Percentiles rank a stretch among this genome's conserved stretches.
Conservation (phyloP, 306 rosid genomes). For the Fagus sylvatica region DNA sequence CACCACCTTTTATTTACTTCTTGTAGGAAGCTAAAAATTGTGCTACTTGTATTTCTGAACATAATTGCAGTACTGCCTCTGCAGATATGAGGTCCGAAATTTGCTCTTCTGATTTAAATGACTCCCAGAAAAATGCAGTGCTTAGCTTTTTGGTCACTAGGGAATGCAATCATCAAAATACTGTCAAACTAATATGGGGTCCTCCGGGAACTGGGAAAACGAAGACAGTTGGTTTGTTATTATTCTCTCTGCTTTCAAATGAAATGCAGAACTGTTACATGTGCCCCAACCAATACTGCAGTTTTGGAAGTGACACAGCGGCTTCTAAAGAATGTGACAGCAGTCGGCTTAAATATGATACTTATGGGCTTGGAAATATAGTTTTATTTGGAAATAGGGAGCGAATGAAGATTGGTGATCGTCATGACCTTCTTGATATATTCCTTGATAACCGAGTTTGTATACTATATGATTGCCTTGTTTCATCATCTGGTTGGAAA, state of each 20-base stretch:
- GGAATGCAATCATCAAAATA: constrained; percentile 26
- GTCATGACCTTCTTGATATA: constrained; percentile 9
- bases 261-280: constrained; percentile 47
- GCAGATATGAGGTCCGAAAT: constrained; percentile 11
- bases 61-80: background rate
- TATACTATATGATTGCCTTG: constrained; percentile 1
- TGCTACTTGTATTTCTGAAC: constrained; percentile 11
- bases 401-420: constrained; percentile 22
- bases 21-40: constrained; percentile 44
- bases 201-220: constrained; percentile 76
- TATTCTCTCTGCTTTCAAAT: constrained; percentile 32
- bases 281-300: constrained; percentile 69
- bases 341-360: background rate
- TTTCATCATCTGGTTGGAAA: constrained; percentile 13
- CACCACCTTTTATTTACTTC: background rate
- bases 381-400: constrained; percentile 30
- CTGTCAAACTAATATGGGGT: constrained; percentile 60
- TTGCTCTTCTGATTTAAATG: constrained; percentile 38
- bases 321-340: constrained; percentile 13
- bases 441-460: constrained; percentile 21
- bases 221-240: constrained; percentile 46
- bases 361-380: constrained; percentile 33
- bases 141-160: constrained; percentile 34
- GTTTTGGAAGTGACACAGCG: constrained; percentile 43
- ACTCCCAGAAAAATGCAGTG: constrained; percentile 45